phyloP scores from a whole-genome alignment of 2,329 filamentous ascomycete genomes.

The Fonsecaea nubica region DNA sequence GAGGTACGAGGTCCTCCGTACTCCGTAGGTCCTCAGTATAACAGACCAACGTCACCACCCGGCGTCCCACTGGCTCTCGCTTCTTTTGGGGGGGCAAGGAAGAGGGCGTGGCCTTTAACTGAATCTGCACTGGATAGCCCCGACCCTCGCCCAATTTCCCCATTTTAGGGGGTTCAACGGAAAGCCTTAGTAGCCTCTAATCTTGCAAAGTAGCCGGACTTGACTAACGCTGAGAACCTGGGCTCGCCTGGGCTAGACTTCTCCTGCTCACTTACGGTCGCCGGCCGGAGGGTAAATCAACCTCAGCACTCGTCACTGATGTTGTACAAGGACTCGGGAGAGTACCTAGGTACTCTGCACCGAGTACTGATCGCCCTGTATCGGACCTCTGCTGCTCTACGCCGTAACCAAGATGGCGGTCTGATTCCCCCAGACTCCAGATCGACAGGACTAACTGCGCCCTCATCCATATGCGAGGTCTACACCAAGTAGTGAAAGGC shows the following conservation, averaged over 20 bases:
- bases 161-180: slow-evolving; percentile 6
- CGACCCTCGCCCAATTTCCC: slow-evolving; percentile 7
- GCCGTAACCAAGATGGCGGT: neutral
- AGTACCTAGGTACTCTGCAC: neutral
- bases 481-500: neutral
- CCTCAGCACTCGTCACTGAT: slow-evolving; percentile 4
- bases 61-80: neutral
- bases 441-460: neutral
- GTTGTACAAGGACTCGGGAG: neutral
- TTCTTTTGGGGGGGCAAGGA: neutral
- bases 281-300: slow-evolving; percentile 22
- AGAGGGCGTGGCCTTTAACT: slow-evolving; percentile 9
- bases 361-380: neutral
- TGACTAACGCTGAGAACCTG: neutral
- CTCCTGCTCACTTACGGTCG: slow-evolving; percentile 2
- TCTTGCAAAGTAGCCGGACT: neutral
- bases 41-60: neutral
- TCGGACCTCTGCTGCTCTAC: neutral
- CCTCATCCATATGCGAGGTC: neutral
- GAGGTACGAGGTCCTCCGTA: neutral
- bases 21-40: neutral
- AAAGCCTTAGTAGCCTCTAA: slow-evolving; percentile 1
- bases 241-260: neutral
- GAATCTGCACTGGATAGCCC: slow-evolving; percentile 10
- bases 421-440: neutral